Evolutionary conservation across 148 eudicot species (phyloP).

Genomic region (Simmondsia chinensis): DNA sequence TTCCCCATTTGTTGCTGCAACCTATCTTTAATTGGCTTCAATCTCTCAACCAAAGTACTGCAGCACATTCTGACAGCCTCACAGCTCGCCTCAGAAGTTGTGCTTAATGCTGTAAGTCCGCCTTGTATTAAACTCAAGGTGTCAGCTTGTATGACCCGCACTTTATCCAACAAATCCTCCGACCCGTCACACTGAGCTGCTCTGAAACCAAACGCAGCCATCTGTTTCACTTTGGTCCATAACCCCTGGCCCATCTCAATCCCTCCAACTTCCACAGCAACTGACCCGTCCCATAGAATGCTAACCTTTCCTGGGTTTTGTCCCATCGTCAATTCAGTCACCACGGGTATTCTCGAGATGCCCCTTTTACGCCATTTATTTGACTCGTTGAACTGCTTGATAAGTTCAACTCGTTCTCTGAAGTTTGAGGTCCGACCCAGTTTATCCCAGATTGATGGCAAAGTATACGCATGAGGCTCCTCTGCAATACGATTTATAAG

Average conservation of each 20-base stretch:
- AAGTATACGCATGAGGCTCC: conserved; percentile 60
- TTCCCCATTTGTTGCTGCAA: conserved; percentile 38
- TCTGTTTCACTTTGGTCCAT: conserved; percentile 89
- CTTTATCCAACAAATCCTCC: conserved; percentile 52
- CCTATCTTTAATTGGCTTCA: conserved; percentile 40
- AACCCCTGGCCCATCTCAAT: conserved; percentile 92
- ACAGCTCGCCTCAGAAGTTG: conserved; percentile 86
- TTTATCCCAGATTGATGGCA: conserved; percentile 69
- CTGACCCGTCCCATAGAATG: conserved; percentile 70
- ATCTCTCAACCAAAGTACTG: conserved; percentile 64
- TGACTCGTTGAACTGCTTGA: conserved; percentile 31
- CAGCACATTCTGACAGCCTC: conserved; percentile 87
- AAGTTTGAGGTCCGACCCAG: conserved; percentile 40
- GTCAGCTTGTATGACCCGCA: conserved; percentile 76
- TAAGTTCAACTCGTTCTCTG: conserved; percentile 25
- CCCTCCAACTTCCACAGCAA: conserved; percentile 93
- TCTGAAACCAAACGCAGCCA: conserved; percentile 65
- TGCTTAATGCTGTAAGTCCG: conserved; percentile 82
- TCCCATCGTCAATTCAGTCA: conserved; percentile 36
- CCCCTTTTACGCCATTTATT: conserved; percentile 74
- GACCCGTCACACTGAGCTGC: conserved; percentile 42
- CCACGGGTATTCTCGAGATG: conserved; percentile 63
- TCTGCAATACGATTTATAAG: too few relatives aligned
- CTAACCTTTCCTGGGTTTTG: conserved; percentile 82
- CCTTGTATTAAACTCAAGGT: conserved; percentile 82